A percentile compares a stretch with the other conserved stretches of the same genome.
Conservation (phyloP, 2,329 filamentous ascomycete species). For the Botrytis tulipae region DNA sequence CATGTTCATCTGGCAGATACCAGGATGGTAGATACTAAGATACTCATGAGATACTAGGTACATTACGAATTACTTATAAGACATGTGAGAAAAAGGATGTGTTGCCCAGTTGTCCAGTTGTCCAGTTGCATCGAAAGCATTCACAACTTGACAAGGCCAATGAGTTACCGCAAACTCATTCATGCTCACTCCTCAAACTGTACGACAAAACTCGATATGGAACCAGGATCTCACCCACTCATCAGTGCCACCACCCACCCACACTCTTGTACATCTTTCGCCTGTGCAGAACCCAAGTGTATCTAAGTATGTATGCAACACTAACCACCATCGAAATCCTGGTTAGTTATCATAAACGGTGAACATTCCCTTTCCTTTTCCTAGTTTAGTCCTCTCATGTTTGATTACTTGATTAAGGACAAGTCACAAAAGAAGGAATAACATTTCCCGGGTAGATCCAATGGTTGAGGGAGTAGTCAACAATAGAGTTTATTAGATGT, state of each 20-base stretch:
- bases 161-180: not conserved
- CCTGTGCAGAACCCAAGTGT: constrained; percentile 12
- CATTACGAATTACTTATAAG: constrained; percentile 1
- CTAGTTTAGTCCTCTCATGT: not conserved
- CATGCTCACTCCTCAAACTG: constrained; percentile 12
- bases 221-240: not conserved
- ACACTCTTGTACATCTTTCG: constrained; percentile 9
- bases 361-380: constrained; percentile 14
- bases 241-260: not conserved
- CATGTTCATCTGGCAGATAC: constrained; percentile 18
- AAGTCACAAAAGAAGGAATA: not conserved
- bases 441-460: not conserved
- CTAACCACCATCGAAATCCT: constrained; percentile 7
- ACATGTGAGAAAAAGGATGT: not conserved
- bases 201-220: constrained; percentile 8
- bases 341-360: constrained; percentile 11
- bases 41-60: constrained; percentile 3
- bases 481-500: not conserved
- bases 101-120: not conserved
- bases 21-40: not conserved
- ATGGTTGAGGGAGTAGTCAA: not conserved
- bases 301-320: not conserved
- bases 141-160: not conserved
- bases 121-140: not conserved
- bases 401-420: not conserved